These are phyloP conservation scores for Microstegium vimineum DNA, from an alignment of 176 grass and related monocot species.

Conservation along the genomic window DNA sequence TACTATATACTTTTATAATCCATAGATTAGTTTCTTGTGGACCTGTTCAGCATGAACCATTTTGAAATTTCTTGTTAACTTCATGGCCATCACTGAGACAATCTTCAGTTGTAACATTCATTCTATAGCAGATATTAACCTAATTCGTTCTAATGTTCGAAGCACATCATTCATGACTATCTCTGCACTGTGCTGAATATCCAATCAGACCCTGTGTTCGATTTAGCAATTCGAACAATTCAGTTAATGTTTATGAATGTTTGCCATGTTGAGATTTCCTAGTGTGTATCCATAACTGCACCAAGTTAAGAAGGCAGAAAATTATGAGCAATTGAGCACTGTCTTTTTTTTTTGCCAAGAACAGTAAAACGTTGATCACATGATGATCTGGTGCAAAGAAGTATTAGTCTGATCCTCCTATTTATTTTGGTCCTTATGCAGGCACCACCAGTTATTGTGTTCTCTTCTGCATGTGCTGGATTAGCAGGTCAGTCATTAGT, in stretches of 20 bases:
- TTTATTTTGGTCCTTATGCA: conserved; percentile 4
- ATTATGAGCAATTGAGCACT: not conserved
- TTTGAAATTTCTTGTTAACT: not conserved
- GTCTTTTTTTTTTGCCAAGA: not conserved
- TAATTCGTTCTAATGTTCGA: not conserved
- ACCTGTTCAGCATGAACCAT: not conserved
- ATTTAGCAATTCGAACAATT: not conserved
- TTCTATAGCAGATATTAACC: not conserved
- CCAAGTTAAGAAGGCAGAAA: not conserved
- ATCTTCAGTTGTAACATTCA: not conserved
- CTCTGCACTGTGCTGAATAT: not conserved
- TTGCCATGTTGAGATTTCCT: not conserved
- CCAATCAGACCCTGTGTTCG: not conserved
- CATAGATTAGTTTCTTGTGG: not conserved
- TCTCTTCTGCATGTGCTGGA: conserved; percentile 97
- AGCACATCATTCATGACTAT: not conserved
- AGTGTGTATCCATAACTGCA: not conserved
- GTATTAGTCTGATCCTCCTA: not conserved
- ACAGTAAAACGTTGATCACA: not conserved
- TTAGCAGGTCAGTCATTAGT: conserved; percentile 62
- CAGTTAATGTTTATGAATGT: not conserved
- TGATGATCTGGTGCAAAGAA: not conserved
- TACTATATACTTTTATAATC: not conserved
- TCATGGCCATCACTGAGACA: not conserved
- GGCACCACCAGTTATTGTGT: conserved; percentile 88